Conservation (phyloP, 306 rosid genomes). For the Ammopiptanthus mongolicus region DNA sequence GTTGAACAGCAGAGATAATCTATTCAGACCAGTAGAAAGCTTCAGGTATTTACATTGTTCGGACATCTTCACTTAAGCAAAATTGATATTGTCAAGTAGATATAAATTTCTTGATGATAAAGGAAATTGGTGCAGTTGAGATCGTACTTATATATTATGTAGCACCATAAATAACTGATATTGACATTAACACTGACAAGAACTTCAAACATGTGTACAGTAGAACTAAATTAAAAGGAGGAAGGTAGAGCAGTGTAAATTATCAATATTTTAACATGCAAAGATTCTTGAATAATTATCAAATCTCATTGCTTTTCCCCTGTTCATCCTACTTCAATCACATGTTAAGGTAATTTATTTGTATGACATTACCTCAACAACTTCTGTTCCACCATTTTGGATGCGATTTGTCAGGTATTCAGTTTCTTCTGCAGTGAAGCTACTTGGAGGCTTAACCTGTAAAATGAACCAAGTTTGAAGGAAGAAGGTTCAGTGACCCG, state of each 20-base stretch:
- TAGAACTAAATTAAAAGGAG: neutral
- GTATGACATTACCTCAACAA: slow-evolving; percentile 65
- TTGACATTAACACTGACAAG: neutral
- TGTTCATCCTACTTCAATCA: slow-evolving; percentile 9
- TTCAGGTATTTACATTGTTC: neutral
- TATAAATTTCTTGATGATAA: neutral
- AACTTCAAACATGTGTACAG: neutral
- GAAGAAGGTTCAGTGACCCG: neutral
- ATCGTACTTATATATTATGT: neutral
- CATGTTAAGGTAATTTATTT: neutral
- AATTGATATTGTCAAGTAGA: neutral
- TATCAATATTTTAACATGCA: neutral
- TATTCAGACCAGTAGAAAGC: neutral
- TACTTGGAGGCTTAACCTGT: slow-evolving; percentile 91
- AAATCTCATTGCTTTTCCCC: neutral
- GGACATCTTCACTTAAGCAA: neutral
- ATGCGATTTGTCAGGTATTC: slow-evolving; percentile 83
- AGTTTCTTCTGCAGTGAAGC: slow-evolving; percentile 67
- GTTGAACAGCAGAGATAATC: neutral
- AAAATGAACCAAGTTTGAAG: slow-evolving; percentile 11
- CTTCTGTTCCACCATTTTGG: slow-evolving; percentile 99
- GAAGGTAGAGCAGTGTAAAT: neutral
- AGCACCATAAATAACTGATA: neutral
- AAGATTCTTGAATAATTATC: neutral
- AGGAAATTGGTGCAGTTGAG: neutral